Percentiles rank a stretch among this genome's conserved stretches.
phyloP scores from a whole-genome alignment of 1,139 yeast genomes.

The Cylindricascospora bacillispora region DNA sequence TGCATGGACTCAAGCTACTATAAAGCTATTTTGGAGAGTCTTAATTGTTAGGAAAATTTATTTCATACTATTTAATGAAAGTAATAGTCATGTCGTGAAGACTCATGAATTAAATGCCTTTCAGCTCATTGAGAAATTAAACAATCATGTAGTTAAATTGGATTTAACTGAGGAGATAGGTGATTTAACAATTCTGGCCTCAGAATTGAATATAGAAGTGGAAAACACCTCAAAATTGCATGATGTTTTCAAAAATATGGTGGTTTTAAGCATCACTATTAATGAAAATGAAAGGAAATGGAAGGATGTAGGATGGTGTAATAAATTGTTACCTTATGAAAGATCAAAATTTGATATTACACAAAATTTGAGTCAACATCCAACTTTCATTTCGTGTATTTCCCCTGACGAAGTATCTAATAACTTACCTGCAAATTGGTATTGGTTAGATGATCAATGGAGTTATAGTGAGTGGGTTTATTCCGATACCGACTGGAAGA shows the following conservation, averaged over 20 bases:
- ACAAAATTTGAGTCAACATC: background rate
- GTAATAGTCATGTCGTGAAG: background rate
- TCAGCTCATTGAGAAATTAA: background rate
- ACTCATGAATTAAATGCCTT: background rate
- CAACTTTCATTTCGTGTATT: background rate
- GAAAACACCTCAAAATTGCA: conserved; percentile 1
- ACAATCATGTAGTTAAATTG: background rate
- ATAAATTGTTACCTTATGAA: conserved; percentile 17
- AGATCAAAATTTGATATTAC: conserved; percentile 6
- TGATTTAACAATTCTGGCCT: no score
- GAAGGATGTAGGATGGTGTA: conserved; percentile 17
- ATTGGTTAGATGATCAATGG: conserved; percentile 23
- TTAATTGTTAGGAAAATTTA: conserved; percentile 12
- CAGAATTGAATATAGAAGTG: no score
- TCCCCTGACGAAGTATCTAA: conserved; percentile 16
- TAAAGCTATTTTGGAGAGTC: conserved; percentile 20
- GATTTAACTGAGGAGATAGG: no score
- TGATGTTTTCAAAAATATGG: conserved; percentile 8
- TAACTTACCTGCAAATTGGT: conserved; percentile 13
- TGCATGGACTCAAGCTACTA: conserved; percentile 19
- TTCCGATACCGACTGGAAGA: conserved; percentile 19
- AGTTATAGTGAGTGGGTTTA: conserved; percentile 16
- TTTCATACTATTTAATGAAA: conserved; percentile 4
- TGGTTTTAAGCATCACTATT: conserved; percentile 7
- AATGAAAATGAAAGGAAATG: conserved; percentile 24